Conservation (phyloP, 2,329 filamentous ascomycete species). For the Phaeosphaeria sp. region DNA sequence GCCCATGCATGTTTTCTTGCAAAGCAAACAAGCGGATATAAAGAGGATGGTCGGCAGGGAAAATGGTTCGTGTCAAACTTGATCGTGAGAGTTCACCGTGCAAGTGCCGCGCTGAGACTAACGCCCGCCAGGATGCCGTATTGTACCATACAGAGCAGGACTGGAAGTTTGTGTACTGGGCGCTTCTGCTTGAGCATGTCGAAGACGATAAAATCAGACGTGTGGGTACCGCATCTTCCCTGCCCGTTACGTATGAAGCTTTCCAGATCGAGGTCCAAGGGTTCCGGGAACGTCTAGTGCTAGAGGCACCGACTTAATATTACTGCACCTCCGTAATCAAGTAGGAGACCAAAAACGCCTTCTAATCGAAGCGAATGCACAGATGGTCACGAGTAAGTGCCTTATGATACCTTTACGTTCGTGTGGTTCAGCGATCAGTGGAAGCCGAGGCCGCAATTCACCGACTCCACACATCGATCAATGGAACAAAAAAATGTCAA, state of each 20-base stretch:
- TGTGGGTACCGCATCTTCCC: background rate
- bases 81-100: background rate
- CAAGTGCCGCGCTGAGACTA: background rate
- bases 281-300: too few relatives aligned
- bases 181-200: background rate
- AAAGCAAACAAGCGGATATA: background rate
- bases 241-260: background rate
- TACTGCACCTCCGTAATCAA: too few relatives aligned
- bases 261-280: background rate
- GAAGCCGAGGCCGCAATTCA: too few relatives aligned
- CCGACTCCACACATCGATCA: too few relatives aligned
- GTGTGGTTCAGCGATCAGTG: too few relatives aligned
- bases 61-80: background rate
- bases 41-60: background rate
- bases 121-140: background rate
- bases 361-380: too few relatives aligned
- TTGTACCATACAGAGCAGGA: background rate
- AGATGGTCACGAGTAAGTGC: too few relatives aligned
- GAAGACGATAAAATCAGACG: background rate
- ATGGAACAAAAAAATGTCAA: too few relatives aligned
- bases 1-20: too few relatives aligned
- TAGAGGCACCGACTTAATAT: too few relatives aligned
- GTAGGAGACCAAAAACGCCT: too few relatives aligned
- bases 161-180: background rate
- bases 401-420: too few relatives aligned